Conservation (phyloP, 75 land plant genomes). For the Pseudotsuga menziesii region DNA sequence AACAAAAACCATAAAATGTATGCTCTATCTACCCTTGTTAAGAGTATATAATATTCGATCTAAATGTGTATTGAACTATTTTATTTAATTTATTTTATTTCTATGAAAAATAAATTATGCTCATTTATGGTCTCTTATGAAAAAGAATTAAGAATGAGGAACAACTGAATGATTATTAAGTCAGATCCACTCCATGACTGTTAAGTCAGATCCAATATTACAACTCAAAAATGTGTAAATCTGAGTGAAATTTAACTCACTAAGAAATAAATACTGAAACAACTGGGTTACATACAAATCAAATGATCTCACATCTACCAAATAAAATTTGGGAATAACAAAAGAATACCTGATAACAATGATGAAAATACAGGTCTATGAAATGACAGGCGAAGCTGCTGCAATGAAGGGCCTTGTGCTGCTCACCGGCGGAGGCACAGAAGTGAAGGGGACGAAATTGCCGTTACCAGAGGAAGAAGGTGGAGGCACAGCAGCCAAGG, state of each 20-base stretch:
- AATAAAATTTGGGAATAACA: neutral
- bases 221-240: neutral
- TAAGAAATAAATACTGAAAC: neutral
- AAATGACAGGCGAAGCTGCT: neutral
- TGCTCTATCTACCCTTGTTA: no score
- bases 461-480: neutral
- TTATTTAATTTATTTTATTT: no score
- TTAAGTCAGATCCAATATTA: neutral
- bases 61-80: no score
- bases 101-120: no score
- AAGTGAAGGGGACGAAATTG: neutral
- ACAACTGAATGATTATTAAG: no score
- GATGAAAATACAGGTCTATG: neutral
- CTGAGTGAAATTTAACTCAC: neutral
- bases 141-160: no score
- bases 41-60: no score
- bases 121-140: no score
- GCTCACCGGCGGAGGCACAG: neutral
- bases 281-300: neutral
- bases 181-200: neutral
- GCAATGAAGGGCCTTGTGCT: neutral
- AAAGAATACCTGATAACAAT: neutral
- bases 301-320: conserved; percentile 3
- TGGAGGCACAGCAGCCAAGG: neutral
- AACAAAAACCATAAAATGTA: no score